A percentile compares a stretch with the other conserved stretches of the same genome.
Evolutionary conservation across 441 rosid genomes (phyloP).

Genomic region (Cnidoscolus chayamansa): DNA sequence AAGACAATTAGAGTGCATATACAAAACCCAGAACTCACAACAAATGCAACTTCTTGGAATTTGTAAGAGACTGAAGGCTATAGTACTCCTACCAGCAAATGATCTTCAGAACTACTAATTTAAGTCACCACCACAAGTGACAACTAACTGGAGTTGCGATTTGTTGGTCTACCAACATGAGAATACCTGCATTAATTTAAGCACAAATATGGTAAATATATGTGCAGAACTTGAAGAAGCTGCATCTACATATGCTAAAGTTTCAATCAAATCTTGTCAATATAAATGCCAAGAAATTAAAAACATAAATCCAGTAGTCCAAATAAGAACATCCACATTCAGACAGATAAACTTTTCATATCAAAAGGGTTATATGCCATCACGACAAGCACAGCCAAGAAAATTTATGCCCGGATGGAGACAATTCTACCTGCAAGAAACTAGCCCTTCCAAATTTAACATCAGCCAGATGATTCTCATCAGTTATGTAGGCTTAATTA

Average conservation of each 20-base stretch:
- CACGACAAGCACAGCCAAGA: background rate
- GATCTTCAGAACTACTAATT: background rate
- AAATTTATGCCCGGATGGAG: background rate
- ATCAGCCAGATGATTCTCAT: no score
- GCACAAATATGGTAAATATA: background rate
- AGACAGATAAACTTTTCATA: no score
- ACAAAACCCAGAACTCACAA: background rate
- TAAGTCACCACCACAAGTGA: background rate
- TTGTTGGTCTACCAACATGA: background rate
- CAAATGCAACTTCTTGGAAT: background rate
- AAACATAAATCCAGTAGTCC: no score
- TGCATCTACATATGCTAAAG: background rate
- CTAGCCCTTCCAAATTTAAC: background rate
- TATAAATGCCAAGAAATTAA: no score
- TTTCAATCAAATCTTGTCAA: no score
- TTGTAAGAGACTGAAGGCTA: background rate
- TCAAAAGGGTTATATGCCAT: no score
- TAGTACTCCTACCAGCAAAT: background rate
- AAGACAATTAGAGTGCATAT: background rate
- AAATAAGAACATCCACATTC: no score
- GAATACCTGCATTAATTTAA: slow-evolving; percentile 10
- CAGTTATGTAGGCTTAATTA: no score
- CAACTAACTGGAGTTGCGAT: background rate
- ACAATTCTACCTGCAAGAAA: background rate
- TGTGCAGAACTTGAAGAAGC: background rate